Conservation (phyloP, 1,139 yeast species). For the Kluyveromyces sp. region DNA sequence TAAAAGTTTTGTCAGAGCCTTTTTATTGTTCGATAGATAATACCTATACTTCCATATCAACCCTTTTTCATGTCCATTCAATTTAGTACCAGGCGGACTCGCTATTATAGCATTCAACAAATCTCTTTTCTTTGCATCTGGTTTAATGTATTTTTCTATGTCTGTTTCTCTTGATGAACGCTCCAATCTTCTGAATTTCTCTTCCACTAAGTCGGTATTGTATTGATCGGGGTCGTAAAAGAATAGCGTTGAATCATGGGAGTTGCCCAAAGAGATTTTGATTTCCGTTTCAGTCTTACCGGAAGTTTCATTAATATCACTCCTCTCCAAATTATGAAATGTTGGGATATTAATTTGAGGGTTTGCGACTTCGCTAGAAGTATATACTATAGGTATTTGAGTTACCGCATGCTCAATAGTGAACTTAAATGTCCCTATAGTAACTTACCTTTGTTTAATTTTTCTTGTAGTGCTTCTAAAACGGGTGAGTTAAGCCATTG, state of each 20-base stretch:
- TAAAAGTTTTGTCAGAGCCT: constrained; percentile 74
- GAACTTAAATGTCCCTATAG: constrained; percentile 37
- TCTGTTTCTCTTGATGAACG: constrained; percentile 66
- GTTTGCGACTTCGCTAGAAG: constrained; percentile 40
- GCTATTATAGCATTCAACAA: constrained; percentile 59
- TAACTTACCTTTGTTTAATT: constrained; percentile 28
- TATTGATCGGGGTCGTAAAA: constrained; percentile 61
- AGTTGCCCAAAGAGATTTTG: constrained; percentile 28
- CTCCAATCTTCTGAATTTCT: constrained; percentile 75
- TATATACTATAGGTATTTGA: constrained; percentile 74
- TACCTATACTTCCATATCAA: constrained; percentile 88
- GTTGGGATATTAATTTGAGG: constrained; percentile 33
- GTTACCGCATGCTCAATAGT: constrained; percentile 68
- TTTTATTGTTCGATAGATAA: constrained; percentile 67
- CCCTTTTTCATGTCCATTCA: constrained; percentile 78
- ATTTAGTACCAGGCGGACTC: constrained; percentile 77
- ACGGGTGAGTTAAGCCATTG: constrained; percentile 75
- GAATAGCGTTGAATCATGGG: constrained; percentile 36
- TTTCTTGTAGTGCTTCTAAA: constrained; percentile 47
- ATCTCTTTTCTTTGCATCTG: constrained; percentile 76
- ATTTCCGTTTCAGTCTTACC: constrained; percentile 18
- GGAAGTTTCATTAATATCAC: constrained; percentile 23
- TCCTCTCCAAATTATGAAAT: constrained; percentile 22
- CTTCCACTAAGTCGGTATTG: constrained; percentile 73
- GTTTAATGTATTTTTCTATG: constrained; percentile 78